Base-by-base conservation (phyloP, 2,329 filamentous ascomycete species). In the Zarea fungicola region DNA sequence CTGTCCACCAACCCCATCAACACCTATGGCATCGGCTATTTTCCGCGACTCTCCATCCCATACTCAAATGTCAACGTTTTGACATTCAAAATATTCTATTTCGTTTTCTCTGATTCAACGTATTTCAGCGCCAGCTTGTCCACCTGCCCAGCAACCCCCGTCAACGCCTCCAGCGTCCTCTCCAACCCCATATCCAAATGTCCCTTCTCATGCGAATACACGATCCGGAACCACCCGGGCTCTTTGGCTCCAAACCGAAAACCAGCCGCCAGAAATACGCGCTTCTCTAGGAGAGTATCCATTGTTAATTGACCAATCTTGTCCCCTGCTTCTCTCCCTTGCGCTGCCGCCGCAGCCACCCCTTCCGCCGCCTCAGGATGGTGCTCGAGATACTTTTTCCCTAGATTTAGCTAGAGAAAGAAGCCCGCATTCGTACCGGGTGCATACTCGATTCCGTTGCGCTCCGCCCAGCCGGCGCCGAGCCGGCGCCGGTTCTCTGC, bases 331-430 rank as follows among this genome's bases (percentile, higher is more conserved):
- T 28, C 32, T 6, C 32, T 26, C 6, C n/a, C n/a, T n/a, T n/a
- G n/a, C n/a, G n/a, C n/a, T n/a, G n/a, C n/a, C n/a, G n/a, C n/a
- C n/a, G n/a, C n/a, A n/a, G n/a, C n/a, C n/a, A n/a, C n/a, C n/a
- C n/a, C n/a, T n/a, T n/a, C n/a, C n/a, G n/a, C n/a, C n/a, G n/a
- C n/a, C n/a, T n/a, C n/a, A n/a, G 46, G 37, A 13, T 54, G 50
- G 21, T 50, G 31, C 19, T 29, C 23, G n/a, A 37, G 34, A 25
- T 54, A 55, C 3, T 42, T 36, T n/a, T 47, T 44, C 11, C 55
- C 50, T 11, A 77, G 57, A 54, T 76, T 61, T 1, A 72, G 57
- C 70, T 71, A 76, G 5, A 76, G 51, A 54, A 76, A 77, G 54
- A 76, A 74, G 0, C 65, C 73, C 0, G 73, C 73, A 52, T 75